Evolutionary conservation across 176 grass and related monocot genomes (phyloP), one percentile per base, ranked within the genome.

Genomic region (Rhipidocladum racemiflorum): DNA sequence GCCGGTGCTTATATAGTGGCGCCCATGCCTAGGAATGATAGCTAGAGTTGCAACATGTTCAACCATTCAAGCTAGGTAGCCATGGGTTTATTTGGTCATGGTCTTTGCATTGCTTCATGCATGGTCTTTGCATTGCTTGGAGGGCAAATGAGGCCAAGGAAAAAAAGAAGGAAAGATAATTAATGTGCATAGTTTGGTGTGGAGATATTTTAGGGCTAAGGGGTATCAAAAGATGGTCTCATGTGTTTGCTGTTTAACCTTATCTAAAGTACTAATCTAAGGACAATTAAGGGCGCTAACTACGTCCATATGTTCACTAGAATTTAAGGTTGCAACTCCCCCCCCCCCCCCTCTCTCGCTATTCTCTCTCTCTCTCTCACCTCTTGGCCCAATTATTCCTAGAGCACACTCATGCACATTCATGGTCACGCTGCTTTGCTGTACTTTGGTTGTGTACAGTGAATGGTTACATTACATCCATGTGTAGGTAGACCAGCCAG

Each of bases 1-100:
- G 34, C 57, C 51, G 82, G 61, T 69, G 71, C 68, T 91, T 88
- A 85, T 91, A 85, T 91, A 91, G 81, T 76, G 85, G 75, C 81
- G n/a, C n/a, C n/a, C 32, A 61, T 70, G 56, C 68, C 68, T 25
- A 62, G 74, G 74, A 83, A 38, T 43, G 69, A 87, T 32, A 60
- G 66, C 72, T 68, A 83, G 21, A 72, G 70, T 30, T 69, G 84
- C 75, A 80, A 28, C 81, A 78, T 67, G 65, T 56, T 70, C 83
- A 77, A 89, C 77, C 29, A 56, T 56, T 70, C 83, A 77, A 89
- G 83, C 29, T 9, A 57, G 55, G 55, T 12, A 64, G 29, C 61
- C 4, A 62, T 16, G 12, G 28, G 27, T 32, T 75, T 56, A 24
- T 23, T 56, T 54, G 24, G 24, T 4, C 76, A 45, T 55, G 34